Base-by-base conservation (phyloP, 768 basidiomycete genomes). In the Dendrothele bispora region DNA sequence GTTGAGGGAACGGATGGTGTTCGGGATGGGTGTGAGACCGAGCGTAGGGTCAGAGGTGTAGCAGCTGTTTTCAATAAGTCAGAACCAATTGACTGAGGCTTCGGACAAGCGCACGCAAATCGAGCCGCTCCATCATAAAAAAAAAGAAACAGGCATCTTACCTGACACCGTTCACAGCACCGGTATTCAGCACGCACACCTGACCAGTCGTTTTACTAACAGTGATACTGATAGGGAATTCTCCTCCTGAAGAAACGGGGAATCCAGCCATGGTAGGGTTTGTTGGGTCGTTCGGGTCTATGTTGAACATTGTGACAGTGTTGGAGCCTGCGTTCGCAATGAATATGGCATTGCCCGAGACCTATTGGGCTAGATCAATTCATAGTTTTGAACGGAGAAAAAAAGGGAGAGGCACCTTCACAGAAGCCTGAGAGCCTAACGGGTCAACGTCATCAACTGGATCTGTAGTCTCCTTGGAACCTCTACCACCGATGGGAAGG, bases 151-250 rank as follows among this genome's bases (percentile, higher is more conserved):
- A 6, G 32, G n/a, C 29, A 46, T 45, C 47, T 54, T 48, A 72
- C 66, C 56, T 69, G 48, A 77, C 72, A 32, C 73, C 70, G 52
- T 75, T 75, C 27, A 70, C 53, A 12, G 58, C 59, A 12, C 76
- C 75, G 24, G 74, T 70, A 56, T 77, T 78, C 26, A 75, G 62
- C 3, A 66, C 64, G 50, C 73, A 75, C 22, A 71, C 61, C 43
- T 56, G 21, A 32, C 30, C 39, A 15, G 63, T 66, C 10, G 54
- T 64, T 32, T 61, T 57, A 48, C 69, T 70, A 45, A 72, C 60
- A 8, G 71, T 66, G 7, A 74, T 53, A 1, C 76, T 74, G 48
- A 80, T 62, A 14, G 78, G 77, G 67, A 79, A 79, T 44, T 80
- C 73, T 14, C 79, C 77, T 4, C 69, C 73, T 12, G 64, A 69